These are phyloP conservation scores for Jatropha multifida DNA, from an alignment of 441 rosid genomes.

Conservation along the genomic window DNA sequence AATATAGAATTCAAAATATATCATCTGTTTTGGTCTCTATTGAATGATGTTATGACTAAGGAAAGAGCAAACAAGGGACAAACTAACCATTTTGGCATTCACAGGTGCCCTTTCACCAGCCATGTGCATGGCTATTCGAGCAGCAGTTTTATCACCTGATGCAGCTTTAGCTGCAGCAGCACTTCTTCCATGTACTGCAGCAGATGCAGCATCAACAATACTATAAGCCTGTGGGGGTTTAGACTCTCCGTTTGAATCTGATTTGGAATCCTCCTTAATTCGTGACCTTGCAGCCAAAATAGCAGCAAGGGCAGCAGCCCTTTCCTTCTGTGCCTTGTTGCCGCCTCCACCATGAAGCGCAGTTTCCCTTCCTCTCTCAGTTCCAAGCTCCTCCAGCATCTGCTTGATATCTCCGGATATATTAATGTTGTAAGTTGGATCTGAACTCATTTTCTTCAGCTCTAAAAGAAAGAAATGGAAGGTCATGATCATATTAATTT, in stretches of 20 bases:
- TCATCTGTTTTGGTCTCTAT: not conserved
- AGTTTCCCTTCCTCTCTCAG: conserved; percentile 80
- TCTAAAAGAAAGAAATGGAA: conserved; percentile 39
- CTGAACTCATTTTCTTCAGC: conserved; percentile 61
- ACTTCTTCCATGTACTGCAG: conserved; percentile 94
- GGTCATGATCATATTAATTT: not conserved
- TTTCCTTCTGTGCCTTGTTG: conserved; percentile 85
- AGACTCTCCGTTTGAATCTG: conserved; percentile 50
- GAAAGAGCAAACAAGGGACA: conserved; percentile 17
- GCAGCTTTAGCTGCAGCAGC: conserved; percentile 91
- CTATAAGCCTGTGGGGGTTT: conserved; percentile 55
- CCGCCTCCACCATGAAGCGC: conserved; percentile 97
- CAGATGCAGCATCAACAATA: conserved; percentile 96
- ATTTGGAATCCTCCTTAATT: conserved; percentile 59
- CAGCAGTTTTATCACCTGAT: conserved; percentile 78
- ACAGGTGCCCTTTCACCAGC: conserved; percentile 91
- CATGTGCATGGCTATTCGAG: conserved; percentile 74
- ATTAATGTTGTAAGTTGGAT: conserved; percentile 79
- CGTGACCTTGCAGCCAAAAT: conserved; percentile 83
- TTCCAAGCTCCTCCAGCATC: conserved; percentile 88
- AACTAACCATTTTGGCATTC: conserved; percentile 74
- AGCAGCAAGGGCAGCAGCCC: conserved; percentile 89
- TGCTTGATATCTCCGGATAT: conserved; percentile 81
- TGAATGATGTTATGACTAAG: not conserved
- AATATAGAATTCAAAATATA: not conserved